Evolutionary conservation across 441 rosid genomes (phyloP).

Genomic region (Pelargonium australe): DNA sequence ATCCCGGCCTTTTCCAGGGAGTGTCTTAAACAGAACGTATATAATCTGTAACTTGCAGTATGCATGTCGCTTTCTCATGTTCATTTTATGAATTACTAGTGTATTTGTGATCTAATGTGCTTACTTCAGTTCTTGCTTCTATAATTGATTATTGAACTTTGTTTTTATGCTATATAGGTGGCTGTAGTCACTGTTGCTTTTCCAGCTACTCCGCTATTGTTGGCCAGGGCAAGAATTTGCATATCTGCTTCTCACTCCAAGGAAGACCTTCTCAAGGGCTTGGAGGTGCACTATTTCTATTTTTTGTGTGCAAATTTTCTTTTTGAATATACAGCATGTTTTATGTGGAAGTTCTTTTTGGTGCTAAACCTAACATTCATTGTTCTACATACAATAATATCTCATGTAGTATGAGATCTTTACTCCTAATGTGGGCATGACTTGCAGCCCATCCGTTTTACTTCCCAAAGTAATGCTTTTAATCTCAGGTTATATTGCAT

Average conservation of each 20-base stretch:
- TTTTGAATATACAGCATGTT: no score
- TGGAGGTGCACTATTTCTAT: conserved; percentile 39
- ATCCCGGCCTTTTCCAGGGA: conserved; percentile 85
- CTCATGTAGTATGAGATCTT: no score
- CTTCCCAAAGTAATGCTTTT: no score
- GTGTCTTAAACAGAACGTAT: conserved; percentile 64
- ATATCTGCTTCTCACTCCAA: conserved; percentile 74
- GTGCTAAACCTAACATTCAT: no score
- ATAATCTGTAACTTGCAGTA: not conserved
- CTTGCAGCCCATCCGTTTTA: no score
- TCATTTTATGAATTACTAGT: not conserved
- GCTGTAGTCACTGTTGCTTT: conserved; percentile 79
- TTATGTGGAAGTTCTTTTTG: no score
- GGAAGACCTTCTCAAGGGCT: conserved; percentile 69
- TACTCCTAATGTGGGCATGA: no score
- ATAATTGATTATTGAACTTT: not conserved
- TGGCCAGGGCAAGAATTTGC: conserved; percentile 89
- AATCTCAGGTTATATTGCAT: no score
- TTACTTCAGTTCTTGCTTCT: not conserved
- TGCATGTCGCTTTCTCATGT: not conserved
- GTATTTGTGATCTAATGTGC: not conserved
- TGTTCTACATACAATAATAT: no score
- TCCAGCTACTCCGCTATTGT: conserved; percentile 75
- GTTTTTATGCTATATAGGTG: conserved; percentile 33
- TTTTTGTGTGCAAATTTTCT: not conserved